These are phyloP conservation scores for Trifolium pratense DNA, from an alignment of 306 rosid species.

Conservation along the genomic window DNA sequence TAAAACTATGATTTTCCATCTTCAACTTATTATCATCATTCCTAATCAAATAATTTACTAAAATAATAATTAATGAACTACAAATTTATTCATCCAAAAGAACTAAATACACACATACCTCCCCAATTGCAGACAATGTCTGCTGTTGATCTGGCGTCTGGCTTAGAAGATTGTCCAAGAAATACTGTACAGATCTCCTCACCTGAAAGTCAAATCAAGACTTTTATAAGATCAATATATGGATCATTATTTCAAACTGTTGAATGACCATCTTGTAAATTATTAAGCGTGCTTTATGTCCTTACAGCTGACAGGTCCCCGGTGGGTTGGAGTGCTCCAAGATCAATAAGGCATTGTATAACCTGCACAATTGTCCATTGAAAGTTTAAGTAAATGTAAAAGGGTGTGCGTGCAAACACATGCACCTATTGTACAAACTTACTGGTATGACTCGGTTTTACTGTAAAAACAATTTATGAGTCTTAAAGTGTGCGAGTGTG, in stretches of 20 bases:
- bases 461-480: not conserved
- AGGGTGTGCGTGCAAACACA: not conserved
- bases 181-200: conserved; percentile 82
- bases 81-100: not conserved
- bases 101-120: conserved; percentile 54
- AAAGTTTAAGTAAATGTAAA: conserved; percentile 33
- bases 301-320: conserved; percentile 78
- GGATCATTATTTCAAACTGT: conserved; percentile 6
- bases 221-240: conserved; percentile 9
- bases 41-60: too few relatives aligned
- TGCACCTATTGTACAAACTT: not conserved
- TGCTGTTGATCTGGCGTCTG: conserved; percentile 77
- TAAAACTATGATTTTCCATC: conserved; percentile 8
- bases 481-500: not conserved
- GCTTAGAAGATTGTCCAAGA: conserved; percentile 75
- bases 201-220: conserved; percentile 53
- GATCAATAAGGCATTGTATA: conserved; percentile 77
- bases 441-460: not conserved
- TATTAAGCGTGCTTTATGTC: not conserved
- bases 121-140: conserved; percentile 84
- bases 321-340: conserved; percentile 88
- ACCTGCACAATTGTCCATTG: conserved; percentile 57
- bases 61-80: too few relatives aligned
- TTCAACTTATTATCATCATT: not conserved
- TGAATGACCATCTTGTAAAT: conserved; percentile 8